A percentile compares a stretch with the other conserved stretches of the same genome.
phyloP scores from a whole-genome alignment of 2,329 filamentous ascomycete species.

The Diplodia sapinea region DNA sequence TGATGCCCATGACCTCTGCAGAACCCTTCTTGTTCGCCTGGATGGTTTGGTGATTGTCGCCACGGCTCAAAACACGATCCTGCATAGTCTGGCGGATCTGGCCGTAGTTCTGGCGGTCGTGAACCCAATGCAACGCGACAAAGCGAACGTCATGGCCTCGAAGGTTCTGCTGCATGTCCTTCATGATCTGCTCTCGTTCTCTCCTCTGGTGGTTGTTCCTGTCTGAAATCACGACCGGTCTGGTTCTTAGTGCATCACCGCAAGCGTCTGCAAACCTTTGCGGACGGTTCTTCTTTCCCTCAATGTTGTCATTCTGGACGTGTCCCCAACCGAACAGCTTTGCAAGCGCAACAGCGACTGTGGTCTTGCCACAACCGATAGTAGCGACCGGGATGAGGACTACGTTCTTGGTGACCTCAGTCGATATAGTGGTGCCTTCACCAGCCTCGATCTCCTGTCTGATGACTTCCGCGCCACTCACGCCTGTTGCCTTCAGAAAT shows the following conservation, averaged over 20 bases:
- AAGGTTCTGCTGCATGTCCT: slow-evolving; percentile 70
- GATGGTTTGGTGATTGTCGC: slow-evolving; percentile 98
- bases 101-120: slow-evolving; percentile 70
- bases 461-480: slow-evolving; percentile 89
- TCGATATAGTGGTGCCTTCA: slow-evolving; percentile 53
- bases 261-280: slow-evolving; percentile 77
- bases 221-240: slow-evolving; percentile 83
- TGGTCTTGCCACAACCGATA: slow-evolving; percentile 96
- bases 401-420: slow-evolving; percentile 69
- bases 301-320: slow-evolving; percentile 95
- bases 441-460: slow-evolving; percentile 69
- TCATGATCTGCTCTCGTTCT: slow-evolving; percentile 86
- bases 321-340: slow-evolving; percentile 91
- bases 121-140: slow-evolving; percentile 87
- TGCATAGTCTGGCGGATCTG: slow-evolving; percentile 76
- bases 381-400: slow-evolving; percentile 91
- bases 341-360: slow-evolving; percentile 78
- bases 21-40: slow-evolving; percentile 76
- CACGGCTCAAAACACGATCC: slow-evolving; percentile 78
- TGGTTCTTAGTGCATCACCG: slow-evolving; percentile 66
- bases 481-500: slow-evolving; percentile 80
- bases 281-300: slow-evolving; percentile 74
- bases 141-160: slow-evolving; percentile 65
- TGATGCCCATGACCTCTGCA: slow-evolving; percentile 81
- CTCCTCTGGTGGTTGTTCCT: slow-evolving; percentile 91